phyloP scores from a whole-genome alignment of 2,329 filamentous ascomycete species.

The Xylaria sp. region DNA sequence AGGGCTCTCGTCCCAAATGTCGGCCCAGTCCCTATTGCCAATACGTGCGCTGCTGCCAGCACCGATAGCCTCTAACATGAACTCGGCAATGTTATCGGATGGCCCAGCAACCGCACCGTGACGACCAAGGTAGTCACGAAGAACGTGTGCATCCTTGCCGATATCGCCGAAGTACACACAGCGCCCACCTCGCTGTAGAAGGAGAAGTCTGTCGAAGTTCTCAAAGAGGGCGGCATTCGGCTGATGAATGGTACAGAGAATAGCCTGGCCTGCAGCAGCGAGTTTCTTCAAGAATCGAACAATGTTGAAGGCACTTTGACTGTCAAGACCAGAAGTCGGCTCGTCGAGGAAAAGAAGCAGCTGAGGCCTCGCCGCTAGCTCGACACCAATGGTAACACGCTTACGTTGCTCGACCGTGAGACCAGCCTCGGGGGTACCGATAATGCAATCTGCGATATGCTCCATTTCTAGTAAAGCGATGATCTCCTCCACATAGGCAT shows the following conservation, averaged over 20 bases:
- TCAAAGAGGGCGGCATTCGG: slow-evolving; percentile 88
- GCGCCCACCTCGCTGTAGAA: slow-evolving; percentile 80
- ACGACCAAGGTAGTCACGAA: slow-evolving; percentile 72
- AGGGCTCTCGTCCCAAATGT: slow-evolving; percentile 79
- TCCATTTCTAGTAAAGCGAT: slow-evolving; percentile 70
- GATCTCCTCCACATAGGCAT: slow-evolving; percentile 70
- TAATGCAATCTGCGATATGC: slow-evolving; percentile 67
- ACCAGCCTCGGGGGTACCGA: slow-evolving; percentile 73
- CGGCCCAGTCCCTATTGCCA: slow-evolving; percentile 80
- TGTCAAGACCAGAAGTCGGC: slow-evolving; percentile 79
- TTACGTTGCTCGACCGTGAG: slow-evolving; percentile 74
- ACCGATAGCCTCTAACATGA: slow-evolving; percentile 87
- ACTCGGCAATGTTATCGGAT: slow-evolving; percentile 74
- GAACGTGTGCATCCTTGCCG: slow-evolving; percentile 75
- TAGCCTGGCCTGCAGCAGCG: slow-evolving; percentile 83
- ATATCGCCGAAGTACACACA: slow-evolving; percentile 91
- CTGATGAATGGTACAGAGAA: slow-evolving; percentile 92
- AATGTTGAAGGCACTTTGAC: slow-evolving; percentile 79
- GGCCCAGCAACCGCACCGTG: slow-evolving; percentile 69
- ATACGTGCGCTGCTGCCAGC: slow-evolving; percentile 78
- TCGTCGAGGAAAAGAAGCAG: slow-evolving; percentile 83
- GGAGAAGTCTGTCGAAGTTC: slow-evolving; percentile 84
- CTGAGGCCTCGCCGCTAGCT: slow-evolving; percentile 84
- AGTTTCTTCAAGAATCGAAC: slow-evolving; percentile 82
- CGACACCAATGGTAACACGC: slow-evolving; percentile 91